phyloP scores from a whole-genome alignment of 2,329 filamentous ascomycete genomes.

The Aspergillus sp. region DNA sequence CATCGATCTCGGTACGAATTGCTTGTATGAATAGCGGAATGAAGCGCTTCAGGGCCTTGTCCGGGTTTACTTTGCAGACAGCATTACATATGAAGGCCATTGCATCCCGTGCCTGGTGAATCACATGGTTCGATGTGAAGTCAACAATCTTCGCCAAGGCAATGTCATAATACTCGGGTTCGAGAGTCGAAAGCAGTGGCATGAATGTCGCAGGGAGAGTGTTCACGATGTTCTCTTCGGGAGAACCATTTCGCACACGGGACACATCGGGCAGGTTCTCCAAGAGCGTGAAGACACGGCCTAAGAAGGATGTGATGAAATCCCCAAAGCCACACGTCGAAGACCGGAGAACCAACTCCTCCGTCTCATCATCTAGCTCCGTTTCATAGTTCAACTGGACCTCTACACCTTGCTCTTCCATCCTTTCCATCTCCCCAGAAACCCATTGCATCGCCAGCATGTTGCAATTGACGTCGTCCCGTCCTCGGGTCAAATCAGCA shows the following conservation, averaged over 20 bases:
- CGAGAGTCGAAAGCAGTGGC: conserved; percentile 81
- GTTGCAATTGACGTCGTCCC: conserved; percentile 61
- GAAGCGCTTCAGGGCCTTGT: conserved; percentile 84
- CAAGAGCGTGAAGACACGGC: conserved; percentile 87
- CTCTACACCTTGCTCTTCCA: conserved; percentile 79
- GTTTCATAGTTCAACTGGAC: conserved; percentile 76
- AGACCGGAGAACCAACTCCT: conserved; percentile 79
- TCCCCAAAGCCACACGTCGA: conserved; percentile 91
- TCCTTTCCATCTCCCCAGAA: conserved; percentile 82
- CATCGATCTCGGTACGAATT: conserved; percentile 93
- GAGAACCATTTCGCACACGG: conserved; percentile 77
- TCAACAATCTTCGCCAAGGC: conserved; percentile 84
- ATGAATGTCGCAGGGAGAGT: conserved; percentile 85
- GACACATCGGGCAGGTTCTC: conserved; percentile 92
- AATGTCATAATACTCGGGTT: conserved; percentile 86
- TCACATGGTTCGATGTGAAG: conserved; percentile 88
- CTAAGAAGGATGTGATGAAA: conserved; percentile 82
- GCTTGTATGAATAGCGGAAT: conserved; percentile 83
- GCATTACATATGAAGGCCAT: conserved; percentile 99
- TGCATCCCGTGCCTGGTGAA: conserved; percentile 91
- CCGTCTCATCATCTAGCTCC: conserved; percentile 75
- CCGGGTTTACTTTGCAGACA: conserved; percentile 88
- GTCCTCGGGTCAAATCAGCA: conserved; percentile 65
- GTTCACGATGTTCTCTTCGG: conserved; percentile 95
- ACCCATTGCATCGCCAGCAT: conserved; percentile 86